Evolutionary conservation across 2,329 filamentous ascomycete species (phyloP), one percentile per base, ranked within the genome.

Genomic region (Colletotrichum orbiculare): DNA sequence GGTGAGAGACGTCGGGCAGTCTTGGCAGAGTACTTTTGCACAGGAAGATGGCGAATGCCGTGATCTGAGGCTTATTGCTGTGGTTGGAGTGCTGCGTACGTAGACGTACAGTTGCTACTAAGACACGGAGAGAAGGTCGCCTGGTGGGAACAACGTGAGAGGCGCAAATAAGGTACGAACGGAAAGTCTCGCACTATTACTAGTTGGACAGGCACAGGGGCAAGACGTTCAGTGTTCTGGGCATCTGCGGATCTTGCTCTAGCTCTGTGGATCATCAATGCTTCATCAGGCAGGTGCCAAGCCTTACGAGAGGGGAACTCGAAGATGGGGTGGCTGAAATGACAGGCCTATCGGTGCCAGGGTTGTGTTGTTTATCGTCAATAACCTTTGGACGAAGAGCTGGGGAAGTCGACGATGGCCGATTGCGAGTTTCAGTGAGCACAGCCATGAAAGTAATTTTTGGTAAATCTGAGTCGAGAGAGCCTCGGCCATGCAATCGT

Each of bases 251-350:
- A 43, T 43, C 50, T 47, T 52, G 25, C 46, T n/a, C n/a, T 46
- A 17, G 15, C 7, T n/a, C 35, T 45, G 62, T 65, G 62, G 62
- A 48, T 56, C 62, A 53, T 65, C 39, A 25, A 33, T 65, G 58
- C 62, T 53, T 35, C 37, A 65, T 62, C 46, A 37, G 62, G 62
- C 62, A 65, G 62, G 62, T 65, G 62, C 62, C 62, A 65, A 65
- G 62, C 52, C 52, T 65, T 38, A 52, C 8, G 7, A 42, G 58
- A 65, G 58, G 58, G 58, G 62, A 39, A 54, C 37, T 59, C 39
- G 34, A 33, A 34, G 50, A 35, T 25, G 25, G 50, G 39, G 61
- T 54, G 55, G 55, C 55, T 43, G 55, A 64, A 37, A 37, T 41
- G 43, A 12, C n/a, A 62, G 45, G 39, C 4, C 52, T 25, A 48